Evolutionary conservation across 768 basidiomycete genomes (phyloP), one percentile per base, ranked within the genome.

Genomic region (Trametes sanguinea): DNA sequence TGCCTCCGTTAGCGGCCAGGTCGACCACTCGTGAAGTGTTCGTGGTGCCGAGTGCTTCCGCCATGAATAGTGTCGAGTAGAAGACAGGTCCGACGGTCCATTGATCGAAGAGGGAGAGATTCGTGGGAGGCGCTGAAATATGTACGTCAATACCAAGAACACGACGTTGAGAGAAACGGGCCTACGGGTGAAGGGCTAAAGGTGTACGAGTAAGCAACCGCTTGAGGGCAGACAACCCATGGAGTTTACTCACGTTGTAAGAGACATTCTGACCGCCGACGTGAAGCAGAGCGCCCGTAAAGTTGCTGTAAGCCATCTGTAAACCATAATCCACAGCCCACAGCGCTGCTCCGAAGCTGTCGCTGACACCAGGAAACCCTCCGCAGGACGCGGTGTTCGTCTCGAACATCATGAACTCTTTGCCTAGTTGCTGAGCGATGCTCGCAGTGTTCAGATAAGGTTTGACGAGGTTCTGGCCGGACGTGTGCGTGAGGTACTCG

Each of bases 21-120:
- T 94, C 92, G 37, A 89, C 74, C 33, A 94, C 79, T 61, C 83
- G 88, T 1, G 88, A 84, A 1, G 72, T 76, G 72, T 86, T 86
- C 43, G 83, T 81, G 47, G 80, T 76, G n/a, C 89, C 90, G 35
- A 93, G 78, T 3, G 81, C 79, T 72, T 94, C 92, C 0, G 90
- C 83, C 43, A 89, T 77, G 64, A 87, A 79, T 29, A 95, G 74
- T 1, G 86, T 80, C 1, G 91, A 80, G 73, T 93, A 94, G 76
- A 89, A 92, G 47, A 88, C 74, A 0, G 88, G 81, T 3, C 89
- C 89, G 42, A 89, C 79, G 1, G 88, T 88, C 90, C 90, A 93
- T 72, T 88, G 76, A 61, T 81, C 81, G 72, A 78, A 84, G 0
- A 76, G 64, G 0, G 84, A 81, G 64, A 85, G 78, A 65, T 86